phyloP scores from a whole-genome alignment of 192 early-diverging fungal genomes.

The Entophlyctis luteolus region DNA sequence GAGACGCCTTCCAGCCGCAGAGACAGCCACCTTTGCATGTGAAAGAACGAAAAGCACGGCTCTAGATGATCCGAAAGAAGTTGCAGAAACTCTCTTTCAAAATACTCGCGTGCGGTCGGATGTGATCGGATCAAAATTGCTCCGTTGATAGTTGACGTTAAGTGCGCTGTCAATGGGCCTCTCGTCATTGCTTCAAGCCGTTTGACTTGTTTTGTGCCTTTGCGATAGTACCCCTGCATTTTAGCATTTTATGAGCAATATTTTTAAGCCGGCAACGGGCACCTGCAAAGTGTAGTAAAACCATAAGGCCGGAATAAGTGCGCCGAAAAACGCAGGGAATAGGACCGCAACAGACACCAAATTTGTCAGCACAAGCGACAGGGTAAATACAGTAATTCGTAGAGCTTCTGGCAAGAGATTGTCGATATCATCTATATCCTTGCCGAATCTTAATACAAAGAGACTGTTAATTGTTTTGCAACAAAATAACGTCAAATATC shows the following conservation, averaged over 20 bases:
- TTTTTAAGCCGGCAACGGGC: not conserved
- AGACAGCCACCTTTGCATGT: constrained; percentile 47
- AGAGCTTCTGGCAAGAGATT: constrained; percentile 12
- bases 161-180: constrained; percentile 55
- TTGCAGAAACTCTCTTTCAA: constrained; percentile 48
- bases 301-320: not conserved
- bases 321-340: not conserved
- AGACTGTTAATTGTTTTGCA: not conserved
- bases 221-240: not conserved
- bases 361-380: constrained; percentile 1
- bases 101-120: constrained; percentile 49
- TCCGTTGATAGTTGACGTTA: constrained; percentile 68
- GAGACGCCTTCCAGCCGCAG: constrained; percentile 51
- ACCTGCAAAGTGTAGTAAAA: not conserved
- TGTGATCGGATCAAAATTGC: constrained; percentile 66
- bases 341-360: constrained; percentile 12
- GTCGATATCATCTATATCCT: constrained; percentile 46
- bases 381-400: constrained; percentile 11
- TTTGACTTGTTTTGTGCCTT: constrained; percentile 52
- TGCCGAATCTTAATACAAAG: constrained; percentile 32
- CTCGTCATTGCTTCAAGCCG: constrained; percentile 66
- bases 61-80: constrained; percentile 58
- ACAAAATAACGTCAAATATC: not conserved
- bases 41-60: constrained; percentile 48
- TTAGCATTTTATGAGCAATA: not conserved